Evolutionary conservation across 768 basidiomycete genomes (phyloP).

Genomic region (Tulasnella sp.): DNA sequence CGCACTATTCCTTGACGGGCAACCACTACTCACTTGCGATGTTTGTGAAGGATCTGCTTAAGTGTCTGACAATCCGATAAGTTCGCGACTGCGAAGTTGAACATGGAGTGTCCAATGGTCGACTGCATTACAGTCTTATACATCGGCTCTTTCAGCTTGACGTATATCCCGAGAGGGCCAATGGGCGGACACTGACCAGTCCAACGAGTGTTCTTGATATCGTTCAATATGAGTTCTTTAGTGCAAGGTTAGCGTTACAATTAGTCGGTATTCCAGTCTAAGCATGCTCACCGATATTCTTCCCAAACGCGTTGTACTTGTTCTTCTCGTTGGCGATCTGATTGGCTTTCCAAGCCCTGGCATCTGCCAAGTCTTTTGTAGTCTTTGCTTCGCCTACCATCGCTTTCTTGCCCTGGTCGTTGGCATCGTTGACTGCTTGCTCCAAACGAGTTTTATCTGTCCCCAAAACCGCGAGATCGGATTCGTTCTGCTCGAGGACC

Average conservation of each 20-base stretch:
- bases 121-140: slow-evolving; percentile 59
- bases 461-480: slow-evolving; percentile 21
- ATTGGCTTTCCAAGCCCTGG: slow-evolving; percentile 1
- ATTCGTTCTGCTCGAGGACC: slow-evolving; percentile 32
- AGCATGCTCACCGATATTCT: slow-evolving; percentile 41
- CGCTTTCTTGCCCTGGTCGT: slow-evolving; percentile 24
- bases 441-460: slow-evolving; percentile 15
- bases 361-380: background rate
- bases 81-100: slow-evolving; percentile 65
- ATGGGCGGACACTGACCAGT: slow-evolving; percentile 46
- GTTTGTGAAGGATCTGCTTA: slow-evolving; percentile 35
- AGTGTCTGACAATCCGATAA: slow-evolving; percentile 47
- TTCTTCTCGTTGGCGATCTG: slow-evolving; percentile 9
- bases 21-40: slow-evolving; percentile 9
- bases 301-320: slow-evolving; percentile 34
- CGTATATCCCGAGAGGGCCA: slow-evolving; percentile 69
- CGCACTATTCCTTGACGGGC: too few relatives aligned
- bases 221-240: slow-evolving; percentile 45
- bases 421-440: slow-evolving; percentile 8
- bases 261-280: slow-evolving; percentile 38
- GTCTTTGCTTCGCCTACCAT: slow-evolving; percentile 28
- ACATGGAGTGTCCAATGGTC: slow-evolving; percentile 48
- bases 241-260: too few relatives aligned
- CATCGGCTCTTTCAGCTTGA: slow-evolving; percentile 56
- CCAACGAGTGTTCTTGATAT: slow-evolving; percentile 46